These are phyloP conservation scores for Hypocrella siamensis DNA, from an alignment of 2,329 filamentous ascomycete species.

Conservation along the genomic window DNA sequence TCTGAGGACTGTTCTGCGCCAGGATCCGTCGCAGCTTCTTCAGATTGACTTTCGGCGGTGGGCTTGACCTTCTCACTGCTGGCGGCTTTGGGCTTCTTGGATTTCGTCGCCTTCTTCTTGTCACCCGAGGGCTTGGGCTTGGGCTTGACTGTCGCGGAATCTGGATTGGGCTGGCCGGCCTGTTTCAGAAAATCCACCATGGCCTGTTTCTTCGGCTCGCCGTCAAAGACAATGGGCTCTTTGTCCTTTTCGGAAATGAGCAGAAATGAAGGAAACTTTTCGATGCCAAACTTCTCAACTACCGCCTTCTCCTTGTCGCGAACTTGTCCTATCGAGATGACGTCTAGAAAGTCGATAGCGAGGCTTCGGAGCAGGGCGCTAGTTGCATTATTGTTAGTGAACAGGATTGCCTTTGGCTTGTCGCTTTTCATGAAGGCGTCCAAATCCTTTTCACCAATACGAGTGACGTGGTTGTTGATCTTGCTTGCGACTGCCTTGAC, in stretches of 20 bases:
- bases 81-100: constrained; percentile 7
- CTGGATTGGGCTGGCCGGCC: constrained; percentile 62
- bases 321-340: constrained; percentile 67
- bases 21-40: constrained; percentile 20
- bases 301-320: constrained; percentile 62
- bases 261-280: constrained; percentile 65
- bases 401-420: constrained; percentile 72
- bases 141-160: constrained; percentile 34
- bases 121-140: constrained; percentile 23
- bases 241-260: constrained; percentile 58
- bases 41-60: constrained; percentile 18
- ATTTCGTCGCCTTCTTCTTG: constrained; percentile 6
- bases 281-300: constrained; percentile 59
- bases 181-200: constrained; percentile 75
- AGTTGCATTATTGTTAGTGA: constrained; percentile 83
- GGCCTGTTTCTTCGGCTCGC: constrained; percentile 69
- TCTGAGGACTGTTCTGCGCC: constrained; percentile 13
- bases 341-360: constrained; percentile 79
- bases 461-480: constrained; percentile 84
- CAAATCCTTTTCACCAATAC: constrained; percentile 63
- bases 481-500: constrained; percentile 71
- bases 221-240: constrained; percentile 58
- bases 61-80: background rate
- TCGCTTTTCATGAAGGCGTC: constrained; percentile 61
- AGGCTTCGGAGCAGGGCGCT: constrained; percentile 70